These are phyloP conservation scores for Margaritispora aquatica DNA, from an alignment of 495 filamentous ascomycete species.

Conservation along the genomic window DNA sequence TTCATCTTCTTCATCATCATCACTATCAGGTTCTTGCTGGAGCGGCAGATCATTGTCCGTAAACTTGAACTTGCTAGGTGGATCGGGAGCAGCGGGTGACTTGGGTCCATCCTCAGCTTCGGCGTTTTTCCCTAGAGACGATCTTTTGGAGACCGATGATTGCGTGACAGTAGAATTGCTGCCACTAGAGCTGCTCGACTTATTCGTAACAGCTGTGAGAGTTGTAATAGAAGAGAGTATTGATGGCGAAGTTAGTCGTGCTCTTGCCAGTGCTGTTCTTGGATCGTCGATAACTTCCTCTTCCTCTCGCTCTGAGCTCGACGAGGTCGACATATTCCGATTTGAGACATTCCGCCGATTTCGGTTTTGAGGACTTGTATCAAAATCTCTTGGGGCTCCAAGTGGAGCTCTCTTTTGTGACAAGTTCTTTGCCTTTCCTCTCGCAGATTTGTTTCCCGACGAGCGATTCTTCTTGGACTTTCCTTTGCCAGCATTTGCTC, in stretches of 20 bases:
- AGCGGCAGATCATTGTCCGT: conserved; percentile 10
- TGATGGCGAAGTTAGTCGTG: conserved; percentile 24
- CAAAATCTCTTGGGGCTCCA: background rate
- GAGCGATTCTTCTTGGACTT: conserved; percentile 8
- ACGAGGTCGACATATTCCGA: conserved; percentile 13
- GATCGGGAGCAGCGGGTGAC: conserved; percentile 24
- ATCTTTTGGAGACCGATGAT: conserved; percentile 21
- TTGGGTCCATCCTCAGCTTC: conserved; percentile 10
- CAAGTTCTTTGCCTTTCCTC: background rate
- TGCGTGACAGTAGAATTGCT: conserved; percentile 32
- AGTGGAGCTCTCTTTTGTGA: background rate
- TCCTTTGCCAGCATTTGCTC: conserved; percentile 10
- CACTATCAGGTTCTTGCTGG: conserved; percentile 1
- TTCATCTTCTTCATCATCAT: background rate
- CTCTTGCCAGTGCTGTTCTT: conserved; percentile 20
- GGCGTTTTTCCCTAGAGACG: conserved; percentile 8
- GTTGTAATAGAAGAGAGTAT: conserved; percentile 22
- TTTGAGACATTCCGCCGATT: conserved; percentile 4
- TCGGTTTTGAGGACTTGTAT: background rate
- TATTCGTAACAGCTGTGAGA: conserved; percentile 18
- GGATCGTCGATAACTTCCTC: conserved; percentile 20
- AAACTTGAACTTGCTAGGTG: conserved; percentile 22
- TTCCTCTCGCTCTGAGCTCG: conserved; percentile 24
- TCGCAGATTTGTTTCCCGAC: background rate
- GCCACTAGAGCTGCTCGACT: conserved; percentile 28